Base-by-base conservation (phyloP, 2,329 filamentous ascomycete species). In the Zymoseptoria ardabiliae region DNA sequence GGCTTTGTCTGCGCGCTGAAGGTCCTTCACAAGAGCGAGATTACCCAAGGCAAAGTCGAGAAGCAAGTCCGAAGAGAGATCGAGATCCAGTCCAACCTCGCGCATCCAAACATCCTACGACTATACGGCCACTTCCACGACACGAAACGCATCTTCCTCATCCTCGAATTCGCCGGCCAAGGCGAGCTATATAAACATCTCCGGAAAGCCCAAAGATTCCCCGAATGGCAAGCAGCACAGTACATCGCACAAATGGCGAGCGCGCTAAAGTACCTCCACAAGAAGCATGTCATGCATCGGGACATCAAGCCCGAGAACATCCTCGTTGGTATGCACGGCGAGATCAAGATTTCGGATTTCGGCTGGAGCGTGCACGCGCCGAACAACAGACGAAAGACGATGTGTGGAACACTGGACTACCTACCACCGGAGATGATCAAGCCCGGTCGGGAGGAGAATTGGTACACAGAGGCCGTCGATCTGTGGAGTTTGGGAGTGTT, bases 271-370 rank as follows among this genome's bases (percentile, higher is more conserved):
- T 97, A 97, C 72, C 82, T 97, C 52, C 92, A 97, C 79, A 91
- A 91, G 74, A 97, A 97, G 79, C 91, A 97, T 74, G 90, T 97
- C 67, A 97, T 97, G 78, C 93, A 97, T 76, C 84, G 92, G 60
- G 92, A 97, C 70, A 97, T 97, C 78, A 97, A 97, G 79, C 92
- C 92, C 2, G 92, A 97, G 77, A 97, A 97, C 71, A 97, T 97
- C 65, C 82, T 97, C 21, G 88, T 97, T 28, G 93, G 93, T 13
- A 91, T 97, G 61, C 93, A 97, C 72, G 94, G 92, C 66, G 94
- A 99, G 79, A 92, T 99, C 78, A 99, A 99, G 77, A 92, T 99
- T 71, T 95, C 91, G 4, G 94, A 99, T 75, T 99, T 97, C 71
- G 93, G 94, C 54, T 99, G 94, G 94, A 95, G 90, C 73, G 94